Base-by-base conservation (phyloP, 2,329 filamentous ascomycete genomes). In the Xenoacremonium recifei region DNA sequence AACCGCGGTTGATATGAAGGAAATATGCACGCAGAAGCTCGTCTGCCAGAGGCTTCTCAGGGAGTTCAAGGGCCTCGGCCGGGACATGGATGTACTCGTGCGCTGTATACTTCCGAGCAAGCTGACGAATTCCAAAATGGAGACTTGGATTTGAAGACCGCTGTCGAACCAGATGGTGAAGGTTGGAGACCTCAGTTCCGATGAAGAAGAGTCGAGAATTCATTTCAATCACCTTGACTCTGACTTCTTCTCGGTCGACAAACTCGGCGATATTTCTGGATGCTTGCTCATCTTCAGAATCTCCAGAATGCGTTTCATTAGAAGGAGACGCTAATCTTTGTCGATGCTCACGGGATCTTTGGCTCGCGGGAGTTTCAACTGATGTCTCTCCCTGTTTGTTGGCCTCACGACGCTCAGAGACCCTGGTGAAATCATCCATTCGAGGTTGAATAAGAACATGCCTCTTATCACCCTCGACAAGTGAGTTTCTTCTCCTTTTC, bases 151-250 rank as follows among this genome's bases (percentile, higher is more conserved):
- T 49, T 11, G 55, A 45, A 10, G 62, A 59, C 44, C 73, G 70
- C 46, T 77, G 75, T 11, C 73, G 71, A 20, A 79, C 69, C 31
- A 79, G 60, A 48, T 77, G 77, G 40, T 75, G 75, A 50, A 79
- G 67, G 44, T 79, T 79, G 23, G 76, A 79, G 44, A 76, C 68
- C 47, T 77, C 75, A 41, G 74, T 73, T 6, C 76, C 76, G 33
- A 79, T 75, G 50, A 76, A 79, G 42, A 73, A 75, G 10, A 75
- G 69, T 18, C 75, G 69, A 13, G 73, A 70, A 3, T 67, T 64
- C 38, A 65, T 61, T 25, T 69, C 63, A n/a, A 78, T 76, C 40
- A 74, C 70, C 15, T 69, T 60, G 17, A 64, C 59, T 21, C 66
- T 65, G 18, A 67, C 60, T 16, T 71, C 68, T 36, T 75, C 70